Evolutionary conservation across 2,329 filamentous ascomycete species (phyloP).

Genomic region (Alternaria rosae): DNA sequence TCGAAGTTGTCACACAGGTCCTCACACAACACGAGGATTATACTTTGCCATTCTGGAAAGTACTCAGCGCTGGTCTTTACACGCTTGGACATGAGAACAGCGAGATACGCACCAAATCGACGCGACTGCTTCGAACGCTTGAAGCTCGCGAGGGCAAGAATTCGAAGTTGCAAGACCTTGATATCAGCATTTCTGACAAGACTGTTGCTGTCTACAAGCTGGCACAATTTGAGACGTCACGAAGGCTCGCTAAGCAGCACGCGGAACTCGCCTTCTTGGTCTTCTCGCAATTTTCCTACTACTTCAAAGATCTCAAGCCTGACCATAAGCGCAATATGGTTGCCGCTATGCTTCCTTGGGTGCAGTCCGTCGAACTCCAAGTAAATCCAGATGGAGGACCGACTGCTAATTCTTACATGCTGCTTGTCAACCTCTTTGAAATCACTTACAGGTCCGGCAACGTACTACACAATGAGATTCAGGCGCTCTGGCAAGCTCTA

Average conservation of each 20-base stretch:
- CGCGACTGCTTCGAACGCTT: conserved; percentile 77
- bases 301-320: conserved; percentile 86
- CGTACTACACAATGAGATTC: conserved; percentile 92
- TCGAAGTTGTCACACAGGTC: conserved; percentile 88
- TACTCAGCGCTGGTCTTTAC: conserved; percentile 86
- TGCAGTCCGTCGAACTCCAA: conserved; percentile 91
- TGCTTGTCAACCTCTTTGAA: conserved; percentile 92
- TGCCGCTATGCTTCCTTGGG: conserved; percentile 93
- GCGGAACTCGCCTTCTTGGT: conserved; percentile 89
- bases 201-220: conserved; percentile 98
- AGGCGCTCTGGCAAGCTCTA: conserved; percentile 95
- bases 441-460: conserved; percentile 93
- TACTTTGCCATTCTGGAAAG: conserved; percentile 86
- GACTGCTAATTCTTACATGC: conserved; percentile 89
- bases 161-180: conserved; percentile 94
- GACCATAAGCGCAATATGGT: conserved; percentile 92
- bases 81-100: conserved; percentile 92
- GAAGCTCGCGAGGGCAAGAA: conserved; percentile 84
- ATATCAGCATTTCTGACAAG: conserved; percentile 98
- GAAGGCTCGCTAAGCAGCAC: conserved; percentile 86
- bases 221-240: conserved; percentile 95
- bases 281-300: conserved; percentile 93
- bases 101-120: conserved; percentile 87
- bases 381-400: conserved; percentile 91
- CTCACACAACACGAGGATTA: conserved; percentile 84